Evolutionary conservation across 495 filamentous ascomycete genomes (phyloP).

Genomic region (Barbatosphaeria neglecta): DNA sequence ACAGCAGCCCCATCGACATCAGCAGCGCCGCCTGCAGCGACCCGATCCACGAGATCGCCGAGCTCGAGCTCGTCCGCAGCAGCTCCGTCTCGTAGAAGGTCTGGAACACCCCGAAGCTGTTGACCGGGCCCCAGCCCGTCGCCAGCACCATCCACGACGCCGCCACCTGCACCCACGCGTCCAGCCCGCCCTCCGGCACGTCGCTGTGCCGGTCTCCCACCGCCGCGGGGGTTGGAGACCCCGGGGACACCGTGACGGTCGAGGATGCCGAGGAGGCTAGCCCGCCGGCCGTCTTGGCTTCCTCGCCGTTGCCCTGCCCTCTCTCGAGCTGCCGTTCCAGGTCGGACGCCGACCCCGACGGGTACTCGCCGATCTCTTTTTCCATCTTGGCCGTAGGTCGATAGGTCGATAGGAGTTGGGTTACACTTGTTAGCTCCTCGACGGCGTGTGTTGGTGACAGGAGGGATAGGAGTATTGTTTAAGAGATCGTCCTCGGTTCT

Average conservation of each 20-base stretch:
- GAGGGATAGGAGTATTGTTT: neutral
- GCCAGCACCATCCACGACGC: constrained; percentile 27
- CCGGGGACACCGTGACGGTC: neutral
- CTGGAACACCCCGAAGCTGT: constrained; percentile 42
- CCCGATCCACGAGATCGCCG: constrained; percentile 32
- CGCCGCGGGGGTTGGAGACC: neutral
- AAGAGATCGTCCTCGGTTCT: too few species aligned
- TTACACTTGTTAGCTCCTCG: too few species aligned
- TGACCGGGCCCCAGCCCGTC: constrained; percentile 34
- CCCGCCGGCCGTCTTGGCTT: neutral
- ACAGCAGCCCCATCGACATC: constrained; percentile 25
- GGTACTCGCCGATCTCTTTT: neutral
- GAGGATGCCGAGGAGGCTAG: neutral
- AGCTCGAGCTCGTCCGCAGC: constrained; percentile 14
- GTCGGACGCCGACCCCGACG: neutral
- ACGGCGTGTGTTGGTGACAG: neutral
- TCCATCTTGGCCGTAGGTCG: neutral
- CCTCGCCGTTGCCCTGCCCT: neutral
- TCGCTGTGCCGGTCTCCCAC: neutral
- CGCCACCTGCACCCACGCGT: constrained; percentile 34
- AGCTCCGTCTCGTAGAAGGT: constrained; percentile 35
- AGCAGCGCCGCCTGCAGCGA: constrained; percentile 25
- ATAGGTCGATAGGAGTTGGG: neutral
- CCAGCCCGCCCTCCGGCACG: constrained; percentile 24
- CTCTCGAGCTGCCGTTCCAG: neutral